A percentile compares a stretch with the other conserved stretches of the same genome.
These are phyloP conservation scores for Daedaleopsis sinensis DNA, from an alignment of 768 basidiomycete genomes.

Conservation along the genomic window DNA sequence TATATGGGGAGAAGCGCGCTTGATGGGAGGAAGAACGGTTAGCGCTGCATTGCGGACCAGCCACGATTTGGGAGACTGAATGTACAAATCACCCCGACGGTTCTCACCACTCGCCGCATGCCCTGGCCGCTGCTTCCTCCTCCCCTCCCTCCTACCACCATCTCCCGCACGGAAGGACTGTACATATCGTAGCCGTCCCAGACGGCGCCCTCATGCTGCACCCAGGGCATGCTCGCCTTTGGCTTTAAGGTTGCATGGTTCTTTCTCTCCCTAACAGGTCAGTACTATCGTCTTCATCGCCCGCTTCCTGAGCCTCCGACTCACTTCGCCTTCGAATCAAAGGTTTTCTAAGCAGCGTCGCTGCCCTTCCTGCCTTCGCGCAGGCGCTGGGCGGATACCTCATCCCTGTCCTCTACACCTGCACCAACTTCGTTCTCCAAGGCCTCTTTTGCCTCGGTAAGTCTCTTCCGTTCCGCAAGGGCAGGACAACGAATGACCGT, in stretches of 20 bases:
- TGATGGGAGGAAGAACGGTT: slow-evolving; percentile 15
- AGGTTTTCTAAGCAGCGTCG: slow-evolving; percentile 58
- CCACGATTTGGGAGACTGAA: slow-evolving; percentile 12
- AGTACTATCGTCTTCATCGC: slow-evolving; percentile 3
- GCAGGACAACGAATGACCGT: slow-evolving; percentile 1
- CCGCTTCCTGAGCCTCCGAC: background rate
- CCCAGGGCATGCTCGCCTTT: slow-evolving; percentile 52
- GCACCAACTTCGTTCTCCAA: slow-evolving; percentile 55
- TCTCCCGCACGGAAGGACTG: background rate
- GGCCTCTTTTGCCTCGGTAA: slow-evolving; percentile 62
- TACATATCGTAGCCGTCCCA: slow-evolving; percentile 6
- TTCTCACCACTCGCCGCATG: slow-evolving; percentile 16
- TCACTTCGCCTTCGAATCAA: background rate
- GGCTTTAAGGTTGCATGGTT: slow-evolving; percentile 63
- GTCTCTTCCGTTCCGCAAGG: slow-evolving; percentile 14
- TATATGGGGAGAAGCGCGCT: background rate
- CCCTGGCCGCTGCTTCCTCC: slow-evolving; percentile 1
- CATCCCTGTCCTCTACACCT: slow-evolving; percentile 50
- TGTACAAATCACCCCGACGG: slow-evolving; percentile 2
- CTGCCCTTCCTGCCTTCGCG: slow-evolving; percentile 49
- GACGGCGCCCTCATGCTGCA: slow-evolving; percentile 10
- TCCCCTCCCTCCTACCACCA: slow-evolving; percentile 10
- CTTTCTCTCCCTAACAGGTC: slow-evolving; percentile 57
- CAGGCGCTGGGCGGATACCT: slow-evolving; percentile 47
- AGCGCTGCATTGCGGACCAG: slow-evolving; percentile 8